Evolutionary conservation across 2,329 filamentous ascomycete genomes (phyloP).

Genomic region (Rhynchosporium agropyri): DNA sequence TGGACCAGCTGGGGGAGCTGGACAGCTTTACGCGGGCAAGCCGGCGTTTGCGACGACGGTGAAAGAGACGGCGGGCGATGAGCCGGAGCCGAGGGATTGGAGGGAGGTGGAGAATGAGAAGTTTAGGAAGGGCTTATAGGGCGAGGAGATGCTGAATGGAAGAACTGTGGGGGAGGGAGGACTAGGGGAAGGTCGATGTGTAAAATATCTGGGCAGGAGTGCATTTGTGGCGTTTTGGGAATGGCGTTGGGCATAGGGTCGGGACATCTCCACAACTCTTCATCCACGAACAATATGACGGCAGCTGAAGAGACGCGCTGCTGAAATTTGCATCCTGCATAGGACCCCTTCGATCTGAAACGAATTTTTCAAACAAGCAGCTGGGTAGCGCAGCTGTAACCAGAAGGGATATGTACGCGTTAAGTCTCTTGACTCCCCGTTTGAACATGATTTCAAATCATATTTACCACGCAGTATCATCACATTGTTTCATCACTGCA

Average conservation of each 20-base stretch:
- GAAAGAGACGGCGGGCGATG: slow-evolving; percentile 68
- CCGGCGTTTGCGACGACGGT: slow-evolving; percentile 67
- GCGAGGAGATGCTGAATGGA: neutral
- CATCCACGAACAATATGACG: neutral
- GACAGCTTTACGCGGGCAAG: slow-evolving; percentile 77
- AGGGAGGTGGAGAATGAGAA: slow-evolving; percentile 66
- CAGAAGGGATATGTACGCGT: too few species aligned
- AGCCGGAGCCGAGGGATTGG: slow-evolving; percentile 63
- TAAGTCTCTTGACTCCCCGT: too few species aligned
- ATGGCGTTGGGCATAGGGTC: slow-evolving; percentile 6
- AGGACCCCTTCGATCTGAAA: too few species aligned
- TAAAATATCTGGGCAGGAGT: neutral
- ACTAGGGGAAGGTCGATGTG: neutral
- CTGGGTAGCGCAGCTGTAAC: too few species aligned
- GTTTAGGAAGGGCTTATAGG: slow-evolving; percentile 46
- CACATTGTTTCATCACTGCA: too few species aligned
- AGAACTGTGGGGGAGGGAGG: neutral
- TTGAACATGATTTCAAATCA: too few species aligned
- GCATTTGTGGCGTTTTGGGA: neutral
- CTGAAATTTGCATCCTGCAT: too few species aligned
- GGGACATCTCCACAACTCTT: slow-evolving; percentile 1
- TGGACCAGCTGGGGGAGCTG: slow-evolving; percentile 50
- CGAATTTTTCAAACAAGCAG: too few species aligned
- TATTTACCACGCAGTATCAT: too few species aligned
- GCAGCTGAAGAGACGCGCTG: neutral